Evolutionary conservation across 331 rosid genomes (phyloP), one percentile per base, ranked within the genome.

Genomic region (Malus hybrid): DNA sequence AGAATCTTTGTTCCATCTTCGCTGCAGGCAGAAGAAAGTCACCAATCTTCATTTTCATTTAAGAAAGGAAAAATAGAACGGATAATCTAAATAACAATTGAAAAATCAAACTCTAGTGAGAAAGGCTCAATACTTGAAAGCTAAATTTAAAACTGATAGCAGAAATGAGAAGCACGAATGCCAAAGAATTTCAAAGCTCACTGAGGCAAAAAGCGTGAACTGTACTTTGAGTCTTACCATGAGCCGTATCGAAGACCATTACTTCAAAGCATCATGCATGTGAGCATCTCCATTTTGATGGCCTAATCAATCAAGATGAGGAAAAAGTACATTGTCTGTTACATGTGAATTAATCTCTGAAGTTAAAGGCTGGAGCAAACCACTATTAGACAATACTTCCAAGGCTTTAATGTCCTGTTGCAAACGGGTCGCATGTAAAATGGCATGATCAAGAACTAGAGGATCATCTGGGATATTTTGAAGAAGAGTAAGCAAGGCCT

Each of bases 381-480:
- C 95, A 79, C 72, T 77, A 71, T 82, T 86, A 56, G 93, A 85
- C 66, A 83, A 75, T 55, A 86, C 91, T 79, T 89, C 89, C 81
- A 83, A 72, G 80, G 87, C 79, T 75, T 88, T 89, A 71, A 85
- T 85, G 79, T 87, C 94, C 77, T 83, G 91, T 63, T 89, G 93
- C 83, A 89, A 75, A 71, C 81, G 85, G 52, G 88, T 85, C 10
- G 84, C 81, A 4, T 85, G 91, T 42, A 82, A 78, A 80, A 84
- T 73, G 64, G 88, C 72, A 73, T 86, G 93, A 64, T 89, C 93
- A 67, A 89, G 92, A 82, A 86, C 91, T 48, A 88, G 66, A 77
- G 93, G 89, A 70, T 88, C 91, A 65, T 91, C 92, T 13, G 89
- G 89, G 72, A 89, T 81, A 52, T 82, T 88, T 66, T 86, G 87